Evolutionary conservation across 176 grass and related monocot species (phyloP).

Genomic region (Saccharum spontaneum): DNA sequence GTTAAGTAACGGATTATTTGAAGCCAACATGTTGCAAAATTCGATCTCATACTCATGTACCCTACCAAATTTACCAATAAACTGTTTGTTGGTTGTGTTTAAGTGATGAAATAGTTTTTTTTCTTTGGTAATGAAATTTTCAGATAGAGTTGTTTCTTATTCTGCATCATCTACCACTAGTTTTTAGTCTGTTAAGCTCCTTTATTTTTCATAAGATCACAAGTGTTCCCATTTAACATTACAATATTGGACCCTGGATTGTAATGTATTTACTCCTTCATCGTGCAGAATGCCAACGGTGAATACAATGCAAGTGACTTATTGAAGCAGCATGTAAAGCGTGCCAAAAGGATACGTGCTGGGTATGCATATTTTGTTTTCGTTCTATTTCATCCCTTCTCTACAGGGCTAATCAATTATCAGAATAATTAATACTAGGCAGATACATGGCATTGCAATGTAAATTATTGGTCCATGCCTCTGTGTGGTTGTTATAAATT

Average conservation of each 20-base stretch:
- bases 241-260: not conserved
- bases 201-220: not conserved
- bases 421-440: not conserved
- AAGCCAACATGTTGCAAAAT: slow-evolving; percentile 16
- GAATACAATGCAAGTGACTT: slow-evolving; percentile 49
- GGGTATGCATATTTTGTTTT: slow-evolving; percentile 24
- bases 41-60: not conserved
- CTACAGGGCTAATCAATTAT: not conserved
- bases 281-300: slow-evolving; percentile 48
- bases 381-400: not conserved
- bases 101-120: not conserved
- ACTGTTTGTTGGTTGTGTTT: not conserved
- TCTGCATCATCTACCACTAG: not conserved
- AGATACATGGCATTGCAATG: slow-evolving; percentile 7
- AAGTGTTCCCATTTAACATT: not conserved
- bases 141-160: not conserved
- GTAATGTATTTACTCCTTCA: slow-evolving; percentile 25
- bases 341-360: slow-evolving; percentile 57
- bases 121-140: not conserved
- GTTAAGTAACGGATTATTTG: not conserved
- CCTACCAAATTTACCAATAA: not conserved
- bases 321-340: slow-evolving; percentile 59
- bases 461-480: not conserved
- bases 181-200: not conserved
- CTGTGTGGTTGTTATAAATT: not conserved